phyloP scores from a whole-genome alignment of 1,284 basidiomycete species.

The Ceratobasidium sp. region DNA sequence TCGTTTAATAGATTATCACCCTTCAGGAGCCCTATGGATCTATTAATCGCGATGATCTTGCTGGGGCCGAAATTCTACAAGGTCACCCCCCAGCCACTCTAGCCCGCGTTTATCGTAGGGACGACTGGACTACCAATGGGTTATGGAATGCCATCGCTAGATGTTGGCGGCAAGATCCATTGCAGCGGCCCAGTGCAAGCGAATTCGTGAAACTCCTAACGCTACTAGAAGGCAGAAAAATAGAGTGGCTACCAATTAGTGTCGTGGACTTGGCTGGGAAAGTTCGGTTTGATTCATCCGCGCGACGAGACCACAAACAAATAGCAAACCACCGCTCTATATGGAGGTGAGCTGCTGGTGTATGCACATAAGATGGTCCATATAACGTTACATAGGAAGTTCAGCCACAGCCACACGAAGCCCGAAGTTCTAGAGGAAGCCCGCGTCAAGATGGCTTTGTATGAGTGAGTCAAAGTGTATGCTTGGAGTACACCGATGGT shows the following conservation, averaged over 20 bases:
- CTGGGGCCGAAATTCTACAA: not conserved
- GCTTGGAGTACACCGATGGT: not conserved
- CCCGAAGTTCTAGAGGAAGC: too few species aligned
- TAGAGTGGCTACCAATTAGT: constrained; percentile 7
- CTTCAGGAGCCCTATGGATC: too few species aligned
- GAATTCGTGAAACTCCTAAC: constrained; percentile 1
- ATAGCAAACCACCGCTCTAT: too few species aligned
- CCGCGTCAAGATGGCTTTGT: not conserved
- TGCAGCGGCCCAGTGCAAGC: constrained; percentile 15
- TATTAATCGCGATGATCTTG: constrained; percentile 18
- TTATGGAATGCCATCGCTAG: constrained; percentile 2
- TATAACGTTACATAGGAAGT: too few species aligned
- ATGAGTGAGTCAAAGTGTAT: not conserved
- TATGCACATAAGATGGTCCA: too few species aligned
- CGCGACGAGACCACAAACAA: too few species aligned
- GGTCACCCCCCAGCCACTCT: constrained; percentile 6
- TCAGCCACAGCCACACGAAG: too few species aligned
- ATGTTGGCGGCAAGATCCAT: constrained; percentile 22
- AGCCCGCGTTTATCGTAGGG: not conserved
- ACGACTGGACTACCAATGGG: constrained; percentile 30
- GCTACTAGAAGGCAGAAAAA: not conserved
- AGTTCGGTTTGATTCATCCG: not conserved
- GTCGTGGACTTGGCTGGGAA: constrained; percentile 17
- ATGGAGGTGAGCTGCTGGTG: too few species aligned
- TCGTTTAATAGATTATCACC: too few species aligned